These are phyloP conservation scores for Glonium stellatum DNA, from an alignment of 495 filamentous ascomycete species.

Conservation along the genomic window DNA sequence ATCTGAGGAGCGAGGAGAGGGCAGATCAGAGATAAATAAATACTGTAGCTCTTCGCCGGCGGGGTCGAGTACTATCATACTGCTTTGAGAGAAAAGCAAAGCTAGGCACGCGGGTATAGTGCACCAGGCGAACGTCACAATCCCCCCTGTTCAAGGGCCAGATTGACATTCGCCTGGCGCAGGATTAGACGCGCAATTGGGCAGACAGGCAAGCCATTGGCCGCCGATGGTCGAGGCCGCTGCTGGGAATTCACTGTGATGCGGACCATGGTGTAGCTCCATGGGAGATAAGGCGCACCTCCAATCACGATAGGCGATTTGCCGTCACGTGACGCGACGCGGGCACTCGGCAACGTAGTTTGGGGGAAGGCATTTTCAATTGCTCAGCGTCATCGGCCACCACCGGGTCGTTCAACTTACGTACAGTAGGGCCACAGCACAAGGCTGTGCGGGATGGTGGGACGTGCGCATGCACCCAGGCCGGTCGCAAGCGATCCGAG, in stretches of 20 bases:
- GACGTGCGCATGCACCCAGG: background rate
- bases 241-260: conserved; percentile 15
- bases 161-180: background rate
- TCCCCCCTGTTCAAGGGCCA: background rate
- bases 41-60: background rate
- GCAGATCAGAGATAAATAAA: background rate
- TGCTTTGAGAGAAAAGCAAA: background rate
- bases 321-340: conserved; percentile 11
- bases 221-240: background rate
- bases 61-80: background rate
- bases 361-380: conserved; percentile 14
- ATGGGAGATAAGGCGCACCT: conserved; percentile 15
- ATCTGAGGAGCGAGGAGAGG: background rate
- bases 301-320: conserved; percentile 10
- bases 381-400: conserved; percentile 22
- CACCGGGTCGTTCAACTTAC: background rate
- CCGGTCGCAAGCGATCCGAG: background rate
- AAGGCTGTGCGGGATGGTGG: conserved; percentile 6
- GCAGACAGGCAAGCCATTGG: background rate
- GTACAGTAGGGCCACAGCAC: background rate
- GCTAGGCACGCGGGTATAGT: conserved; percentile 4
- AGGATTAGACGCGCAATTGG: conserved; percentile 2
- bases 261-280: conserved; percentile 19
- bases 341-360: background rate
- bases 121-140: too few species aligned